phyloP scores from a whole-genome alignment of 345 rosid species.

The Stellera chamaejasme region DNA sequence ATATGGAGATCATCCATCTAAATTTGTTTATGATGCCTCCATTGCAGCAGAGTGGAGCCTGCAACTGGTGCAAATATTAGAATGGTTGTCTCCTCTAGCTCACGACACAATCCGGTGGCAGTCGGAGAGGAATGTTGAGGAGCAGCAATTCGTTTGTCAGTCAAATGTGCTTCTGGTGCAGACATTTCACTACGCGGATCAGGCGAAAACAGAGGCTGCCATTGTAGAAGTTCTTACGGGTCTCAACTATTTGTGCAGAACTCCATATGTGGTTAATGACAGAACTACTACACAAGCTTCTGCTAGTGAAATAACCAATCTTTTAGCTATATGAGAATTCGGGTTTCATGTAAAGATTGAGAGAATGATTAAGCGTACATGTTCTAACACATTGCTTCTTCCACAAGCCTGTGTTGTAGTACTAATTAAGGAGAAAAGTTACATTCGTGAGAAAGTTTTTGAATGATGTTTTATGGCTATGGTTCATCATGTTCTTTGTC shows the following conservation, averaged over 20 bases:
- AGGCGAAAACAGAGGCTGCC: constrained; percentile 55
- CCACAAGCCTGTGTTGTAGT: too few species aligned
- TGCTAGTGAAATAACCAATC: too few species aligned
- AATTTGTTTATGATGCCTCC: constrained; percentile 34
- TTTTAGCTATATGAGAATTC: too few species aligned
- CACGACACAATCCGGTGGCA: constrained; percentile 54
- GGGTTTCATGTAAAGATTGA: too few species aligned
- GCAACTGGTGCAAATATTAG: constrained; percentile 29
- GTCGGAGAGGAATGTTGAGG: constrained; percentile 47
- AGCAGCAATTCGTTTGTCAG: constrained; percentile 30
- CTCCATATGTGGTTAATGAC: constrained; percentile 12
- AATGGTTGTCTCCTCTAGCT: constrained; percentile 59
- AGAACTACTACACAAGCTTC: too few species aligned
- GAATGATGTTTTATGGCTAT: too few species aligned
- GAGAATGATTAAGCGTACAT: too few species aligned
- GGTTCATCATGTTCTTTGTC: too few species aligned
- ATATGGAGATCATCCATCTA: constrained; percentile 20
- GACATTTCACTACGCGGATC: constrained; percentile 52
- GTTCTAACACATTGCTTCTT: too few species aligned
- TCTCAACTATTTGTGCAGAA: constrained; percentile 39
- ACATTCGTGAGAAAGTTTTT: too few species aligned
- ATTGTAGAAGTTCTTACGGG: constrained; percentile 57
- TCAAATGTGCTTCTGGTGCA: constrained; percentile 48
- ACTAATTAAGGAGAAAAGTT: too few species aligned
- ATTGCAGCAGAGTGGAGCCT: constrained; percentile 37